A percentile compares a stretch with the other conserved stretches of the same genome.
These are phyloP conservation scores for Stagonosporopsis cucurbitacearum DNA, from an alignment of 2,329 filamentous ascomycete genomes.

Conservation along the genomic window DNA sequence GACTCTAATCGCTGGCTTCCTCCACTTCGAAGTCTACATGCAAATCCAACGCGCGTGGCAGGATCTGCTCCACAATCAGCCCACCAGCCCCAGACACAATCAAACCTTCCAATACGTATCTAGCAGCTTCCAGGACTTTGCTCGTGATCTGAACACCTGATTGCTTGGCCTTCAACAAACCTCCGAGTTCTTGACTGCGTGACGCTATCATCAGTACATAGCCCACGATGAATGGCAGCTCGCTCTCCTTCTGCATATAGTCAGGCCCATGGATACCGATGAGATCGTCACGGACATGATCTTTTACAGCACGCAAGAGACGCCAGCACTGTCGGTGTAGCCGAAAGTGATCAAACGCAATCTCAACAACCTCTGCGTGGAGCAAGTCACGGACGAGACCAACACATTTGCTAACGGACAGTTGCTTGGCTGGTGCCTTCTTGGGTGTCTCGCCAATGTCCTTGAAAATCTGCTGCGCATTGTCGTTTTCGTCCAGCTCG, in stretches of 20 bases:
- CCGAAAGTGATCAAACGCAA: constrained; percentile 51
- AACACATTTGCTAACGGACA: constrained; percentile 12
- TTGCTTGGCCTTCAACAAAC: not conserved
- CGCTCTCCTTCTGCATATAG: constrained; percentile 50
- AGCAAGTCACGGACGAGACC: constrained; percentile 43
- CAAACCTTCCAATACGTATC: not conserved
- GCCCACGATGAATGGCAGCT: constrained; percentile 52
- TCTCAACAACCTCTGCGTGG: constrained; percentile 47
- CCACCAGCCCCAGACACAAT: not conserved
- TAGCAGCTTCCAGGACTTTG: constrained; percentile 1
- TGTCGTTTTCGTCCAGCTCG: constrained; percentile 23
- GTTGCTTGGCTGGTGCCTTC: constrained; percentile 11
- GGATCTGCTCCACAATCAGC: constrained; percentile 3
- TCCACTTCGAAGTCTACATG: not conserved
- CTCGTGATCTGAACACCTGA: constrained; percentile 3
- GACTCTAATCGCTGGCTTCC: not conserved
- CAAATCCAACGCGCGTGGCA: not conserved
- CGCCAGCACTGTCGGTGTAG: constrained; percentile 54
- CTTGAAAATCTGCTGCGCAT: constrained; percentile 11
- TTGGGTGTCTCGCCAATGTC: constrained; percentile 2
- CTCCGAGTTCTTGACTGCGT: constrained; percentile 8
- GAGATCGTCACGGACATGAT: constrained; percentile 42
- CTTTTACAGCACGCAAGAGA: constrained; percentile 45
- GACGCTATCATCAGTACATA: constrained; percentile 49
- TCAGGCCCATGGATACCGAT: constrained; percentile 40